These are phyloP conservation scores for Phytopythium montanum DNA, from an alignment of 352 stramenopile species.

Conservation along the genomic window DNA sequence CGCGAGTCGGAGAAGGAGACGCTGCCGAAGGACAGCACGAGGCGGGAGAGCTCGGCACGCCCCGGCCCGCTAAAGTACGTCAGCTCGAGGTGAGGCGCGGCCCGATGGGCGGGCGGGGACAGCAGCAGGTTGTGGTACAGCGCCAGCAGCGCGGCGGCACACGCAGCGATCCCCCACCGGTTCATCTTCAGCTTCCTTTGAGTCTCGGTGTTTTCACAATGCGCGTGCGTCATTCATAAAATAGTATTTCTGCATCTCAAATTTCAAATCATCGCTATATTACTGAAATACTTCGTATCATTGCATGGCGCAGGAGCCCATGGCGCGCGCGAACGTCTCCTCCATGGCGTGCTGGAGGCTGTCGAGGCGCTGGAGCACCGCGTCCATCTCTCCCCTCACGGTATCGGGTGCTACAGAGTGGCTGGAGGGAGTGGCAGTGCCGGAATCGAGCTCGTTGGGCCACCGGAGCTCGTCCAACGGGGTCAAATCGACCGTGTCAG, in stretches of 20 bases:
- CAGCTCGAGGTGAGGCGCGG: constrained; percentile 38
- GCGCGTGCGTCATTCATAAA: too few species aligned
- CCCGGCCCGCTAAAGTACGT: constrained; percentile 64
- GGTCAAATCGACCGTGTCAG: constrained; percentile 29
- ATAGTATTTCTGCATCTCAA: too few species aligned
- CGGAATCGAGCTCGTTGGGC: constrained; percentile 4
- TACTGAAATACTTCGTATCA: constrained; percentile 9
- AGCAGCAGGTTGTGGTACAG: constrained; percentile 27
- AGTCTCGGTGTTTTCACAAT: background rate
- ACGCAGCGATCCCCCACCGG: constrained; percentile 16
- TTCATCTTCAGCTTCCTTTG: constrained; percentile 16
- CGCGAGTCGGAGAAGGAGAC: constrained; percentile 63
- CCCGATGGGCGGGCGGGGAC: constrained; percentile 3
- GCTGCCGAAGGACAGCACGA: constrained; percentile 49
- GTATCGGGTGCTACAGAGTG: background rate
- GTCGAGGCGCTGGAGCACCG: constrained; percentile 15
- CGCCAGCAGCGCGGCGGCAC: constrained; percentile 21
- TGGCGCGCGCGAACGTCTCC: constrained; percentile 32
- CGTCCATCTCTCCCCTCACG: constrained; percentile 1
- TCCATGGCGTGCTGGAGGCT: constrained; percentile 38
- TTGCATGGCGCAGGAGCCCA: constrained; percentile 40
- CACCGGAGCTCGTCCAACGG: constrained; percentile 16
- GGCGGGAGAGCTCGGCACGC: constrained; percentile 55
- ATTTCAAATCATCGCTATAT: too few species aligned
- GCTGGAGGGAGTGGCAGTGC: background rate